These are phyloP conservation scores for Cryomyces antarcticus DNA, from an alignment of 495 filamentous ascomycete species.

Conservation along the genomic window DNA sequence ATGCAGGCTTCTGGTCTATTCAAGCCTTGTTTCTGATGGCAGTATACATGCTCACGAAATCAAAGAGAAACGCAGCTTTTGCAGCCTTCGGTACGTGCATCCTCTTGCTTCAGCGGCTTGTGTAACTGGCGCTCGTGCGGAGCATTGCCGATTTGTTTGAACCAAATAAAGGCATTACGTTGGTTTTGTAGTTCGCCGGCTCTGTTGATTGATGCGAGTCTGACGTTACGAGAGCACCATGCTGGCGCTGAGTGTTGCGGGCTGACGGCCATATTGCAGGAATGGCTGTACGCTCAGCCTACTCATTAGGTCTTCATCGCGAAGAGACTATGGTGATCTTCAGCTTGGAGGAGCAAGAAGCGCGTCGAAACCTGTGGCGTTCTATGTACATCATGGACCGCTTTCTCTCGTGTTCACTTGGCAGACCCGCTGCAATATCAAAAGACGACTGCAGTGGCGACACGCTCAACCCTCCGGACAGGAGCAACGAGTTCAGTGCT, in stretches of 20 bases:
- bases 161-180: no score
- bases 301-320: constrained; percentile 38
- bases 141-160: neutral
- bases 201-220: no score
- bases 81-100: constrained; percentile 28
- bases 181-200: no score
- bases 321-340: constrained; percentile 39
- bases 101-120: neutral
- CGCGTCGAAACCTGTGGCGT: constrained; percentile 36
- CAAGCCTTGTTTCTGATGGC: constrained; percentile 40
- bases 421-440: constrained; percentile 37
- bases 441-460: constrained; percentile 38
- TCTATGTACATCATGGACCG: constrained; percentile 41
- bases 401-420: constrained; percentile 36
- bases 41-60: constrained; percentile 34
- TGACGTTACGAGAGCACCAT: neutral
- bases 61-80: constrained; percentile 38
- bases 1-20: constrained; percentile 41
- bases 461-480: constrained; percentile 21
- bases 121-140: constrained; percentile 1
- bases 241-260: constrained; percentile 3
- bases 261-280: constrained; percentile 14
- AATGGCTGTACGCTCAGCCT: constrained; percentile 42
- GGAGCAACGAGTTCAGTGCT: constrained; percentile 16
- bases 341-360: constrained; percentile 19